phyloP scores from a whole-genome alignment of 768 basidiomycete species.

The Hypholoma fasciculare region DNA sequence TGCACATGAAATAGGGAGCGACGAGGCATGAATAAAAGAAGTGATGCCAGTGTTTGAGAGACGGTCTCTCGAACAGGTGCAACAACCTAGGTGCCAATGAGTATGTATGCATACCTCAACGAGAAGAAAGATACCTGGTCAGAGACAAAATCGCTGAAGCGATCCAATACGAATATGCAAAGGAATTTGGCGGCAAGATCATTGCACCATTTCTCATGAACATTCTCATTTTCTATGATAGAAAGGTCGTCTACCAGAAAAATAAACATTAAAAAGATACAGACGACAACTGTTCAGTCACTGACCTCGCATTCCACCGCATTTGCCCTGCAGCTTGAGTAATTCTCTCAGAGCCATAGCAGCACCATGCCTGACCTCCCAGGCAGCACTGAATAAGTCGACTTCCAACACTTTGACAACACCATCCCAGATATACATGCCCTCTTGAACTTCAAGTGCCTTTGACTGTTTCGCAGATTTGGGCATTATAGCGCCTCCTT shows the following conservation, averaged over 20 bases:
- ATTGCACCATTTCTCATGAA: slow-evolving; percentile 89
- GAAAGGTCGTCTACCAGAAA: slow-evolving; percentile 46
- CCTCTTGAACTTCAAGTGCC: slow-evolving; percentile 72
- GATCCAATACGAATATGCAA: slow-evolving; percentile 88
- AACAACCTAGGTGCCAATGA: slow-evolving; percentile 53
- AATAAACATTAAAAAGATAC: not conserved
- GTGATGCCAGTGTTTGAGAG: slow-evolving; percentile 88
- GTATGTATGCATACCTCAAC: not conserved
- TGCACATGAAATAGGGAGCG: slow-evolving; percentile 80
- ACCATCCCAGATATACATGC: slow-evolving; percentile 87
- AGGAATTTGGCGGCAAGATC: slow-evolving; percentile 83
- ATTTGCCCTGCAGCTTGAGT: slow-evolving; percentile 78
- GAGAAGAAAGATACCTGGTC: slow-evolving; percentile 58
- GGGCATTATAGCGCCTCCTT: slow-evolving; percentile 83
- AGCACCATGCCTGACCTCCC: slow-evolving; percentile 95
- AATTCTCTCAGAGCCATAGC: slow-evolving; percentile 90
- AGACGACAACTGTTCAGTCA: not conserved
- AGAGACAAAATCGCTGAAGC: slow-evolving; percentile 97
- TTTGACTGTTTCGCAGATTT: slow-evolving; percentile 77
- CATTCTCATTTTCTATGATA: slow-evolving; percentile 56
- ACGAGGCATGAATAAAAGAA: slow-evolving; percentile 87
- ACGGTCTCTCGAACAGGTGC: slow-evolving; percentile 97
- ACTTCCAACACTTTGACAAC: slow-evolving; percentile 78
- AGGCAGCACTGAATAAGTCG: slow-evolving; percentile 79
- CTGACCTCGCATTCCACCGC: slow-evolving; percentile 79